Percentiles rank a stretch among this genome's conserved stretches.
These are phyloP conservation scores for Microsporum canis DNA, from an alignment of 2,329 filamentous ascomycete genomes.

Conservation along the genomic window DNA sequence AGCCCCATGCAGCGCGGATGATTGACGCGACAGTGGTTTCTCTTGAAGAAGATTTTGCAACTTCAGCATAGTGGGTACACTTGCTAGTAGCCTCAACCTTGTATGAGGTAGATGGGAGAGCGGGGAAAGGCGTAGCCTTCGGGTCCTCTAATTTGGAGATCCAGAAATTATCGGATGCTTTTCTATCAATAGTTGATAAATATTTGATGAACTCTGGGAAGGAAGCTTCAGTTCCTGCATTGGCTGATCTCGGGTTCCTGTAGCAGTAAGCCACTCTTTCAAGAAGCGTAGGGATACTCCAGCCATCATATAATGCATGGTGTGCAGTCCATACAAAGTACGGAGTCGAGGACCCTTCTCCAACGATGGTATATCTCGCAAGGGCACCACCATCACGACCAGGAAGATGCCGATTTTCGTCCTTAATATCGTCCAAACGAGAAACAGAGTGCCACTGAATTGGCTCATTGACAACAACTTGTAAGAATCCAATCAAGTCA, in stretches of 20 bases:
- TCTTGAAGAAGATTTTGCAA: slow-evolving; percentile 1
- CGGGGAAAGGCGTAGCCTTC: slow-evolving; percentile 10
- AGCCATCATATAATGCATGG: slow-evolving; percentile 36
- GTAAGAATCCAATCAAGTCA: slow-evolving; percentile 18
- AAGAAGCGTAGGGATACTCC: slow-evolving; percentile 17
- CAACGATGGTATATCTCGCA: slow-evolving; percentile 18
- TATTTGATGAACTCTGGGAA: slow-evolving; percentile 20
- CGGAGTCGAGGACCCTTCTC: slow-evolving; percentile 6
- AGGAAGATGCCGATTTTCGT: slow-evolving; percentile 10
- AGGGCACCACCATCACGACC: slow-evolving; percentile 23
- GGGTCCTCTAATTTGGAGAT: slow-evolving; percentile 12
- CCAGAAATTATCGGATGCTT: slow-evolving; percentile 14
- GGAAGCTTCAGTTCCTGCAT: slow-evolving; percentile 3
- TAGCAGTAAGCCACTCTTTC: slow-evolving; percentile 14
- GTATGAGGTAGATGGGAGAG: slow-evolving; percentile 10
- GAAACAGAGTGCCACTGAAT: slow-evolving; percentile 15
- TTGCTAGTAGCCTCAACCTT: slow-evolving; percentile 9
- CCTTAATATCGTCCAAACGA: slow-evolving; percentile 9
- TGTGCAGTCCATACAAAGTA: slow-evolving; percentile 34
- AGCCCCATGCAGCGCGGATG: slow-evolving; percentile 31
- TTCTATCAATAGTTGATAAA: slow-evolving; percentile 10
- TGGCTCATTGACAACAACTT: slow-evolving; percentile 20
- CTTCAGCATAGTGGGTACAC: background rate
- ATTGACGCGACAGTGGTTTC: slow-evolving; percentile 22
- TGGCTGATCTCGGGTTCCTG: slow-evolving; percentile 1